These are phyloP conservation scores for Fusarium illudens DNA, from an alignment of 2,329 filamentous ascomycete genomes.

Conservation along the genomic window DNA sequence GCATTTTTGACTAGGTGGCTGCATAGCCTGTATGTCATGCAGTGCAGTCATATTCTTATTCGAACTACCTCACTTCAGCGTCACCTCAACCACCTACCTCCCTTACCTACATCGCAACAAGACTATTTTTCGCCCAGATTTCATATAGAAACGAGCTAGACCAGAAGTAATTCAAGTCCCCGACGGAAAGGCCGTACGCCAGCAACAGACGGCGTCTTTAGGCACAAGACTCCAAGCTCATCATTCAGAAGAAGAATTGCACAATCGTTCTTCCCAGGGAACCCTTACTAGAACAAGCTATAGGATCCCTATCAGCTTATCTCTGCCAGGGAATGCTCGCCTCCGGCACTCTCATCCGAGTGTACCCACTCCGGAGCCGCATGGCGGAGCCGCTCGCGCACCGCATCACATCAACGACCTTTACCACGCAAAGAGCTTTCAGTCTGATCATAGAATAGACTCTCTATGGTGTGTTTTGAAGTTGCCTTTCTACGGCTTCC, in stretches of 20 bases:
- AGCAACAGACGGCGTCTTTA: neutral
- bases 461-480: too few relatives aligned
- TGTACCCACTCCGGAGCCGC: conserved; percentile 18
- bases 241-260: neutral
- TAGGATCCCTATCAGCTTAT: neutral
- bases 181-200: neutral
- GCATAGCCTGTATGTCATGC: neutral
- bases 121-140: neutral
- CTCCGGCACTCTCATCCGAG: neutral
- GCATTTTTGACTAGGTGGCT: neutral
- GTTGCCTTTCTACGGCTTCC: too few relatives aligned
- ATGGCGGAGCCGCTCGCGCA: conserved; percentile 12
- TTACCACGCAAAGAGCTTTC: too few relatives aligned
- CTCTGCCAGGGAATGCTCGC: neutral
- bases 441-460: neutral
- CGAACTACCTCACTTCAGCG: neutral
- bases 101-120: neutral
- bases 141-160: neutral
- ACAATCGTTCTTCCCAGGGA: neutral
- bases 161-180: neutral
- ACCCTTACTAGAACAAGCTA: neutral
- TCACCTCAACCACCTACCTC: too few relatives aligned
- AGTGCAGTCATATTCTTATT: neutral
- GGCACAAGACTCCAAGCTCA: neutral
- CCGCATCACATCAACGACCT: neutral